phyloP scores from a whole-genome alignment of 306 rosid species.

The Cucumis sativus region Cucumber_9930_V3 NC_026659.2:6563501-6564000 shows the following conservation, averaged over 20 bases:
- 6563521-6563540: constrained; percentile 52
- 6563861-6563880: constrained; percentile 26
- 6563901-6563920: constrained; percentile 4
- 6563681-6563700: constrained; percentile 58
- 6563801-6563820: constrained; percentile 62
- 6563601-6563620: constrained; percentile 52
- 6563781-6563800: constrained; percentile 54
- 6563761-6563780: constrained; percentile 65
- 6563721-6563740: constrained; percentile 32
- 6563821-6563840: constrained; percentile 68
- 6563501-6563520: constrained; percentile 60
- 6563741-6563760: constrained; percentile 60
- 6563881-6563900: constrained; percentile 8
- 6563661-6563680: constrained; percentile 30
- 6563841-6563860: constrained; percentile 73
- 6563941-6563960: neutral
- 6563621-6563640: constrained; percentile 47
- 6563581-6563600: constrained; percentile 52
- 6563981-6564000: neutral
- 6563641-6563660: constrained; percentile 61
- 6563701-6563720: constrained; percentile 47
- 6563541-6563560: constrained; percentile 35
- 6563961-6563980: neutral
- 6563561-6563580: constrained; percentile 75
- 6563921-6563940: neutral